A percentile compares a stretch with the other conserved stretches of the same genome.
These are phyloP conservation scores for Petunia axillaris DNA, from an alignment of 257 asterid genomes.

Conservation along the genomic window DNA sequence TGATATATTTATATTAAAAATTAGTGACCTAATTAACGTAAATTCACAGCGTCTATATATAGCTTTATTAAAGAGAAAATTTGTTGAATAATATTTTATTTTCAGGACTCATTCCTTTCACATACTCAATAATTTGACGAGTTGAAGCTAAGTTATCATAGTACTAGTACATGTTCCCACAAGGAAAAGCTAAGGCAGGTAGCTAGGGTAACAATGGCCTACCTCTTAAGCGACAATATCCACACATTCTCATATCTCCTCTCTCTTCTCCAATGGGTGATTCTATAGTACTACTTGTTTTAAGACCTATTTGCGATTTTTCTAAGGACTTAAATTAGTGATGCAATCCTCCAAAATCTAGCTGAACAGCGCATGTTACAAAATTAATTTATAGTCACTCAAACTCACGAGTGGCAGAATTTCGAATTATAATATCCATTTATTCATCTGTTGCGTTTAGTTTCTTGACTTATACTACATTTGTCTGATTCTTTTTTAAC, in stretches of 20 bases:
- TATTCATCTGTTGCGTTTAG: no score
- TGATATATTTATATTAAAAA: no score
- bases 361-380: background rate
- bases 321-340: background rate
- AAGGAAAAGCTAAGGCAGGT: background rate
- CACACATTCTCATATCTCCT: background rate
- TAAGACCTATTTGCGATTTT: background rate
- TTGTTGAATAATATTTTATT: no score
- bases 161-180: conserved; percentile 17
- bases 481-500: background rate
- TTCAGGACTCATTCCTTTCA: no score
- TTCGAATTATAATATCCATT: background rate
- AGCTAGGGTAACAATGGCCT: background rate
- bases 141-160: no score
- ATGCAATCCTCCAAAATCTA: background rate
- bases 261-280: conserved; percentile 16
- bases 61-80: no score
- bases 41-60: no score
- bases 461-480: no score
- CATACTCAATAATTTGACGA: no score
- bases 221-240: conserved; percentile 24
- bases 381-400: background rate
- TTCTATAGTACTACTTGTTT: background rate
- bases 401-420: background rate
- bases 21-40: no score